phyloP scores from a whole-genome alignment of 192 early-diverging fungal species.

The Backusella liffmaniae region DNA sequence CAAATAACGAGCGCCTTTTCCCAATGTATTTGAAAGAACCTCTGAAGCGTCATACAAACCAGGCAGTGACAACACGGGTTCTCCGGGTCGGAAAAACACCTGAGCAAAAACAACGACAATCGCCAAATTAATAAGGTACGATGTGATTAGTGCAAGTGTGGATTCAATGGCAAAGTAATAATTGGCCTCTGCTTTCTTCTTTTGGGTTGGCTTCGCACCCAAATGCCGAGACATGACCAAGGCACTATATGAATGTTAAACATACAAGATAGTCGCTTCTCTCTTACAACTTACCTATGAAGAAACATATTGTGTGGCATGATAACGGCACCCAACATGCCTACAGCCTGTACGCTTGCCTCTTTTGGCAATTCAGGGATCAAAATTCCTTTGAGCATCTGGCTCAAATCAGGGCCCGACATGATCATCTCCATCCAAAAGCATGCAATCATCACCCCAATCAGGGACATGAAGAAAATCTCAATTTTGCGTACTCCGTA shows the following conservation, averaged over 20 bases:
- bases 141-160: constrained; percentile 56
- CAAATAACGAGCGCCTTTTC: constrained; percentile 59
- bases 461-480: constrained; percentile 67
- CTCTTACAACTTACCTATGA: constrained; percentile 52
- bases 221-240: constrained; percentile 60
- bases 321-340: constrained; percentile 66
- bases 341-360: constrained; percentile 64
- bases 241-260: constrained; percentile 27
- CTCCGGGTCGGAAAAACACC: constrained; percentile 37
- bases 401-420: constrained; percentile 45
- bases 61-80: constrained; percentile 35
- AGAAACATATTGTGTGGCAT: constrained; percentile 94
- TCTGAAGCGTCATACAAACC: constrained; percentile 65
- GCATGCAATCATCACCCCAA: constrained; percentile 71
- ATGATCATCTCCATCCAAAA: constrained; percentile 69
- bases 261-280: too few relatives aligned
- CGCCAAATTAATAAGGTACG: constrained; percentile 66
- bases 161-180: constrained; percentile 69
- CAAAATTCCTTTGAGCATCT: constrained; percentile 52
- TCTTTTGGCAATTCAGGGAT: constrained; percentile 53
- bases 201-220: constrained; percentile 16
- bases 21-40: constrained; percentile 57
- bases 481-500: constrained; percentile 72
- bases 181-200: constrained; percentile 62
- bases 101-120: constrained; percentile 68